phyloP scores from a whole-genome alignment of 225 moss, liverwort and hornwort genomes.

The Sphagnum contortum region DNA sequence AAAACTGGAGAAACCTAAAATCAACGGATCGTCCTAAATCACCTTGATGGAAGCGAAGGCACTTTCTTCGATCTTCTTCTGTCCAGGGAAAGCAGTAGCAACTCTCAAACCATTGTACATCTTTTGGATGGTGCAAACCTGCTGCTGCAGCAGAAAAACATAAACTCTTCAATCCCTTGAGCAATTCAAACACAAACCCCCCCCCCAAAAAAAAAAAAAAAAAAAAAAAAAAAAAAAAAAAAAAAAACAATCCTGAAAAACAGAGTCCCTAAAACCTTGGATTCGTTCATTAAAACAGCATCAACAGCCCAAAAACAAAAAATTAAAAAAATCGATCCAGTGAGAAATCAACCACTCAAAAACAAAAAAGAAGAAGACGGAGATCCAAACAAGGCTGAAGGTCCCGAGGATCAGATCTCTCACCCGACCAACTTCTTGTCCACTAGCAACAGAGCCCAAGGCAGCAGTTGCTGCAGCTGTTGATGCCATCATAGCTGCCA shows the following conservation, averaged over 20 bases:
- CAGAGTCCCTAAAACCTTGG: not conserved
- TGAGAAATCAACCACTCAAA: no score
- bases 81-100: constrained; percentile 23
- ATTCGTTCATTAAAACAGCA: not conserved
- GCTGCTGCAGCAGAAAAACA: not conserved
- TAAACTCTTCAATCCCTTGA: no score
- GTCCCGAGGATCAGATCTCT: no score
- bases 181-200: not conserved
- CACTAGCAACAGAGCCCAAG: constrained; percentile 9
- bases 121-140: constrained; percentile 37
- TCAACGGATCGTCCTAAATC: not conserved
- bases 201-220: constrained; percentile 1
- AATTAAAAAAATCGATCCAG: not conserved
- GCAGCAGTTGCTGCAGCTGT: constrained; percentile 16
- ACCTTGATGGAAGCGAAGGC: constrained; percentile 38
- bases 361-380: no score
- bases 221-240: not conserved
- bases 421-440: constrained; percentile 23
- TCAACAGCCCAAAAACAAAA: not conserved
- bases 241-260: not conserved
- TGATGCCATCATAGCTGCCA: constrained; percentile 30
- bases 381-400: no score
- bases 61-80: constrained; percentile 22
- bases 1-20: not conserved
- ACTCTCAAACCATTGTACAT: constrained; percentile 35